Conservation (phyloP, 2,329 filamentous ascomycete genomes). For the Cladosporium sp. region DNA sequence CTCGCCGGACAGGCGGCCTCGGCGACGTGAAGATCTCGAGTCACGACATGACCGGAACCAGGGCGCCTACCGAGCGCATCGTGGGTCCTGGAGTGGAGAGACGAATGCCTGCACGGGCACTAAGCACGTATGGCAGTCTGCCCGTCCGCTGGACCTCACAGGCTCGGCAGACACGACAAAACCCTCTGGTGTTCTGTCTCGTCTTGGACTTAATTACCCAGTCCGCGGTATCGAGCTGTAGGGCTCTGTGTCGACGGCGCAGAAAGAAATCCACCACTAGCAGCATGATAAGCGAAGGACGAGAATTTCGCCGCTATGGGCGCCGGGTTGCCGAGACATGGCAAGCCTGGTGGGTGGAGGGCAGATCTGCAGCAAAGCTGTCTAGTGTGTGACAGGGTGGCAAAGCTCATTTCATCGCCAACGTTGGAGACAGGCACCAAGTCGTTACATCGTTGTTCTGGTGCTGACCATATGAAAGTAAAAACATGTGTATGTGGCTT, state of each 20-base stretch:
- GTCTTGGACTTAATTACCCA: neutral
- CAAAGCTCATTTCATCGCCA: neutral
- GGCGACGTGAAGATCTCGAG: slow-evolving; percentile 7
- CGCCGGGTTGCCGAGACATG: neutral
- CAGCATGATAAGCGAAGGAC: neutral
- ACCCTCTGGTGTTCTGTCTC: too few relatives aligned
- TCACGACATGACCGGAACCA: slow-evolving; percentile 3
- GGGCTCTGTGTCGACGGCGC: neutral
- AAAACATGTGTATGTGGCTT: neutral
- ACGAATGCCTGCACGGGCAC: neutral
- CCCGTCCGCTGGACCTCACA: neutral
- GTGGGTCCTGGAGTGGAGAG: slow-evolving; percentile 4
- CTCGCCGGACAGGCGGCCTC: neutral
- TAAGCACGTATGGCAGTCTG: slow-evolving; percentile 3
- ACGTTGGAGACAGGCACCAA: neutral
- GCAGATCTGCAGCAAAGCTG: neutral
- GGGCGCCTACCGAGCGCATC: neutral
- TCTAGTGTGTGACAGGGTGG: neutral
- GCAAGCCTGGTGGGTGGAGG: neutral
- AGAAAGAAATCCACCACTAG: neutral
- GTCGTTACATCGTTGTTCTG: neutral
- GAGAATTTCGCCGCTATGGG: neutral
- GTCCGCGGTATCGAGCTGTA: neutral
- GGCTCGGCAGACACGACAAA: neutral
- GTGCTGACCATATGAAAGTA: neutral